Percentiles rank a stretch among this genome's conserved stretches.
These are phyloP conservation scores for Trypanosoma brucei DNA, from an alignment of 208 protist genomes.

Conservation along the genomic window DNA sequence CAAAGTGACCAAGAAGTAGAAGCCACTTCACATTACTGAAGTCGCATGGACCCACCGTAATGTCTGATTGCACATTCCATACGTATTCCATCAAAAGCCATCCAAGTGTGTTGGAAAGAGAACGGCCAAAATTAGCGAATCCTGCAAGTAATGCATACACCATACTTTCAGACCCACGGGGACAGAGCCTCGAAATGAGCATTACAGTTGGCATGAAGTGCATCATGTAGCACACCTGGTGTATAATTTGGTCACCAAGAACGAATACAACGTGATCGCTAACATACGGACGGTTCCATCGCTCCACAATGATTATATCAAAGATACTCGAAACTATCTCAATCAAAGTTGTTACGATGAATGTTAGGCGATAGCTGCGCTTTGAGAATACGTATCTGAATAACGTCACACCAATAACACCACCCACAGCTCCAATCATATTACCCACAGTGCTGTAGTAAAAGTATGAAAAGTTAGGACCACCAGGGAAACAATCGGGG, in stretches of 20 bases:
- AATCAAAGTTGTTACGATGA: constrained; percentile 43
- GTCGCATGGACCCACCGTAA: constrained; percentile 36
- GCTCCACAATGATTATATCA: constrained; percentile 72
- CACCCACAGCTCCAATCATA: constrained; percentile 50
- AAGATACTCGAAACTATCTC: constrained; percentile 47
- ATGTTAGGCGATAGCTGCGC: constrained; percentile 49
- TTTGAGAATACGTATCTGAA: constrained; percentile 66
- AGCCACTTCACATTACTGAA: constrained; percentile 64
- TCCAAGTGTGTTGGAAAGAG: constrained; percentile 33
- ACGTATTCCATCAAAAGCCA: constrained; percentile 54
- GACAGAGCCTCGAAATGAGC: constrained; percentile 79
- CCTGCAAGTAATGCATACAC: constrained; percentile 83
- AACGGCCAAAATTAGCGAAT: constrained; percentile 71
- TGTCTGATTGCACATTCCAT: constrained; percentile 33
- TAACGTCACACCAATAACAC: constrained; percentile 46
- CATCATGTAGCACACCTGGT: constrained; percentile 60
- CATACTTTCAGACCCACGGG: constrained; percentile 70
- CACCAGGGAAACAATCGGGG: constrained; percentile 34
- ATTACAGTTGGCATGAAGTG: constrained; percentile 70
- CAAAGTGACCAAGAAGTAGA: constrained; percentile 50
- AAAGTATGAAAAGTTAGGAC: constrained; percentile 60
- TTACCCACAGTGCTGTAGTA: constrained; percentile 60
- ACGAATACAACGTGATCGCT: constrained; percentile 72
- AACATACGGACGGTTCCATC: constrained; percentile 62
- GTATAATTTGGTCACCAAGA: constrained; percentile 54